Conservation (phyloP, 495 filamentous ascomycete species). For the Xylaria longipes region DNA sequence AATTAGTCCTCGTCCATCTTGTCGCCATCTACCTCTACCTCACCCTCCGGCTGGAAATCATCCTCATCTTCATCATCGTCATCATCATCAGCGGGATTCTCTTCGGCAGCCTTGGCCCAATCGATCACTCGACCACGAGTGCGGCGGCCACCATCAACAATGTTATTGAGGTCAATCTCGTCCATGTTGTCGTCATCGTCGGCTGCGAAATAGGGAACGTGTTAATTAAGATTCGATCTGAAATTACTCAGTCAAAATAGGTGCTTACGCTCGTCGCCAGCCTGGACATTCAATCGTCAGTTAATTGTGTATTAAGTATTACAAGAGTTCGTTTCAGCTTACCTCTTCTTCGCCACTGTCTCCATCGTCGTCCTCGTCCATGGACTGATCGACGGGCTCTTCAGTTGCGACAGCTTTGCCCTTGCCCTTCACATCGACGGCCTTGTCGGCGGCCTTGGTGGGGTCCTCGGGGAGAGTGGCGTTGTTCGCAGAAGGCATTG, state of each 20-base stretch:
- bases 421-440: conserved; percentile 62
- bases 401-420: conserved; percentile 60
- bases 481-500: conserved; percentile 50
- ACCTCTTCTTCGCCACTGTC: conserved; percentile 72
- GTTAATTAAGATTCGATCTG: conserved; percentile 25
- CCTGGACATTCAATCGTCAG: conserved; percentile 38
- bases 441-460: conserved; percentile 42
- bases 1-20: conserved; percentile 57
- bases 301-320: not conserved
- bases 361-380: conserved; percentile 72
- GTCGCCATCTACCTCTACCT: conserved; percentile 47
- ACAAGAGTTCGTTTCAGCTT: conserved; percentile 33
- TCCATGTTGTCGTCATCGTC: conserved; percentile 85
- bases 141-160: conserved; percentile 76
- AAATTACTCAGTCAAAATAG: conserved; percentile 8
- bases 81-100: conserved; percentile 71
- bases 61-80: conserved; percentile 86
- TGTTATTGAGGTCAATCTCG: conserved; percentile 88
- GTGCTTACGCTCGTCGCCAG: conserved; percentile 52
- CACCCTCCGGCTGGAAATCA: conserved; percentile 56
- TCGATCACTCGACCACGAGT: conserved; percentile 86
- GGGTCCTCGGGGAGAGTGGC: conserved; percentile 39
- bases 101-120: conserved; percentile 79
- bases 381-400: conserved; percentile 62
- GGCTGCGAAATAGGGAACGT: conserved; percentile 56